Base-by-base conservation (phyloP, 371 early-diverging fungal genomes). In the Syncephalastrum racemosum region DNA sequence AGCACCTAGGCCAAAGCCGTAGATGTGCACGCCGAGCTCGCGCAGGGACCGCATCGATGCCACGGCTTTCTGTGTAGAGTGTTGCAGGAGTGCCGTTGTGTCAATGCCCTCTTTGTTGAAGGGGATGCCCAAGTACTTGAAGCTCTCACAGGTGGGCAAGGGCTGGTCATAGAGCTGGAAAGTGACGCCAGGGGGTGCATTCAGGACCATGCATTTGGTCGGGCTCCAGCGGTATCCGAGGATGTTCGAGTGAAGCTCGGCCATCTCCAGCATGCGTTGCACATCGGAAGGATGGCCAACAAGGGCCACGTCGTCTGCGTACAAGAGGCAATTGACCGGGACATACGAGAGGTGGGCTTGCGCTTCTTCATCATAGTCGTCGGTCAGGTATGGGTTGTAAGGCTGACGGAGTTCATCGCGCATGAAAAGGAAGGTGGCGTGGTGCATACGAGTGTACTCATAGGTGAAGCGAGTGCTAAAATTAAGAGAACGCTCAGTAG, bases 281-380 rank as follows among this genome's bases (percentile, higher is more conserved):
- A 69, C 56, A 5, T 54, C 50, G 14, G 36, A 12, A 1, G 47
- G 22, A 1, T 46, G 40, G 45, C 63, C 65, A 43, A 73, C 50
- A 19, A 69, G 39, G 14, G 57, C 67, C 2, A 73, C 64, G 56
- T 67, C 72, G 47, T 71, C 71, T 4, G 69, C 68, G 53, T 59
- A 68, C 1, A 64, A 55, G 0, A 64, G 46, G n/a, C 48, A 59
- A 25, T 64, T 69, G 16, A 63, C n/a, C n/a, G n/a, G n/a, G n/a
- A n/a, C n/a, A n/a, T n/a, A 25, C 31, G 45, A 44, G 0, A 45
- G 25, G 2, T 10, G 18, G 41, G 41, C 15, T 42, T 40, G 53
- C 20, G 53, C 12, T 16, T 7, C 50, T 13, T 16, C 4, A 25
- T 23, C 22, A 36, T 22, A 31, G 27, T 7, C 22, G 25, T 23